phyloP scores from a whole-genome alignment of 2,329 filamentous ascomycete genomes.

The Epichloe scottii region DNA sequence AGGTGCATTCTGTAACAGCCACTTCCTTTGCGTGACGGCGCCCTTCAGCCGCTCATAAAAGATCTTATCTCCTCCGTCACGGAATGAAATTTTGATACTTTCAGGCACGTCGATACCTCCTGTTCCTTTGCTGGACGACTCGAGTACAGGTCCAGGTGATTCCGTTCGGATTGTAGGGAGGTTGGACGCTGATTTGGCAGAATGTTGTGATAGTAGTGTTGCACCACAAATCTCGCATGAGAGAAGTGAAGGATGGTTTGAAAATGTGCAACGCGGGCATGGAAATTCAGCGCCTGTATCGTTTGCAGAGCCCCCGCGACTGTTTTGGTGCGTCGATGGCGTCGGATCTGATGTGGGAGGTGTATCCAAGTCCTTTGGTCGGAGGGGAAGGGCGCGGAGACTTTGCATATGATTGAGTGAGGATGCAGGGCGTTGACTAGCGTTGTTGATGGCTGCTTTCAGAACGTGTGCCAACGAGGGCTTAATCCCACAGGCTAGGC shows the following conservation, averaged over 20 bases:
- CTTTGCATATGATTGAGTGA: background rate
- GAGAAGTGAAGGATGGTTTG: constrained; percentile 76
- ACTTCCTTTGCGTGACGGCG: constrained; percentile 85
- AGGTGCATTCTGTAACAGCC: constrained; percentile 82
- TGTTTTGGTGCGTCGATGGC: background rate
- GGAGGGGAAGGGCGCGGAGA: background rate
- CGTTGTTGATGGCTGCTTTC: constrained; percentile 74
- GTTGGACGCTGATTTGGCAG: constrained; percentile 20
- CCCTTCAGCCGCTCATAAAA: constrained; percentile 83
- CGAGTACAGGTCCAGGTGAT: constrained; percentile 65
- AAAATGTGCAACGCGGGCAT: constrained; percentile 86
- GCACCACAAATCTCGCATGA: constrained; percentile 88
- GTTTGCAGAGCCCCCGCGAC: background rate
- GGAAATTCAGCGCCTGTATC: constrained; percentile 32
- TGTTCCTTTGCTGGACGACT: constrained; percentile 14
- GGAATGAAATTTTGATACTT: constrained; percentile 83
- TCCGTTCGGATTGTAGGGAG: constrained; percentile 42
- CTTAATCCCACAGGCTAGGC: constrained; percentile 87
- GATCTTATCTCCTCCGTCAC: constrained; percentile 75
- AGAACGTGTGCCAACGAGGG: constrained; percentile 70
- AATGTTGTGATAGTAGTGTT: constrained; percentile 47
- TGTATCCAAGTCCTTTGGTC: background rate
- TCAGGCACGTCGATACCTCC: constrained; percentile 47
- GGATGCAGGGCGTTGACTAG: constrained; percentile 37
- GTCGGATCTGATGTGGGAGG: background rate